Conservation (phyloP, 2,329 filamentous ascomycete genomes). For the Pyrenophora tritici-repentis region DNA sequence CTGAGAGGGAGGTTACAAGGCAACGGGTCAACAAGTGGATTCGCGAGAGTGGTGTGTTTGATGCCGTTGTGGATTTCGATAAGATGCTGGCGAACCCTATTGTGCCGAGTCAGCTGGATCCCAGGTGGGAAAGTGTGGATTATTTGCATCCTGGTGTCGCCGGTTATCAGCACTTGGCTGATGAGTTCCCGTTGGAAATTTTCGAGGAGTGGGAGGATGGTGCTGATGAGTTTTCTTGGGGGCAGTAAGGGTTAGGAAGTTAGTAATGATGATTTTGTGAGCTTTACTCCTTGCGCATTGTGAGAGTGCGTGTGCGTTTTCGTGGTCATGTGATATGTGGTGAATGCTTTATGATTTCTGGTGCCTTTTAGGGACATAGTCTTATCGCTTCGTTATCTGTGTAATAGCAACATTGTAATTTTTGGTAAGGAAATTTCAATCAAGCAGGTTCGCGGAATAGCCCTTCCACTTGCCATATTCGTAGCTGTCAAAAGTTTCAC, state of each 20-base stretch:
- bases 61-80: slow-evolving; percentile 68
- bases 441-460: too few relatives aligned
- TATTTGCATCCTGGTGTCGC: slow-evolving; percentile 66
- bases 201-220: slow-evolving; percentile 48
- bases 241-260: background rate
- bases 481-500: too few relatives aligned
- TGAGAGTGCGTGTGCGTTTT: too few relatives aligned
- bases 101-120: slow-evolving; percentile 54
- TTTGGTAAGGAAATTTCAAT: too few relatives aligned
- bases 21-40: slow-evolving; percentile 67
- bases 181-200: slow-evolving; percentile 61
- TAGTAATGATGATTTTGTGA: too few relatives aligned
- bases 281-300: too few relatives aligned
- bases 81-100: slow-evolving; percentile 58
- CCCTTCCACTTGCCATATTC: too few relatives aligned
- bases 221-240: slow-evolving; percentile 15
- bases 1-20: slow-evolving; percentile 61
- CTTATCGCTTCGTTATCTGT: too few relatives aligned
- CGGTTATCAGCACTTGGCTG: slow-evolving; percentile 65
- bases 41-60: slow-evolving; percentile 60
- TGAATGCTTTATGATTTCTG: too few relatives aligned
- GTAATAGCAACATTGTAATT: too few relatives aligned
- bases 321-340: too few relatives aligned
- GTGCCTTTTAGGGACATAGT: too few relatives aligned
- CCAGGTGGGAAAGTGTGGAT: slow-evolving; percentile 64